phyloP scores from a whole-genome alignment of 805 yeast species.

The Metschnikowia shivogae region DNA sequence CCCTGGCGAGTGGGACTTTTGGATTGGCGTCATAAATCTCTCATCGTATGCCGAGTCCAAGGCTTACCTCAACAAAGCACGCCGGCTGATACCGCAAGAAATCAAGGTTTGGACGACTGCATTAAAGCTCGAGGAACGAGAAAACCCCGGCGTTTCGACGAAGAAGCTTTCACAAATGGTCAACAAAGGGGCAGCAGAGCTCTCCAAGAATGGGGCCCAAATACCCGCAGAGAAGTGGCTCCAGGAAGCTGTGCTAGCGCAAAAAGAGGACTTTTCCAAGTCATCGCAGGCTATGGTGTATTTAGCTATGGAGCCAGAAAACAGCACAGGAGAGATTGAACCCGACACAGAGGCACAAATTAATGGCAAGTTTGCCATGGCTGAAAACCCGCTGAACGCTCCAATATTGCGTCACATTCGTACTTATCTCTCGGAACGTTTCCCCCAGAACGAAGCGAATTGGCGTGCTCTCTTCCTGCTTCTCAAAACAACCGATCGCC shows the following conservation, averaged over 20 bases:
- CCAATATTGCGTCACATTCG: slow-evolving; percentile 41
- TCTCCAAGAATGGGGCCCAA: slow-evolving; percentile 22
- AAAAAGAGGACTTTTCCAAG: slow-evolving; percentile 38
- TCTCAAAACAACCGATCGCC: slow-evolving; percentile 20
- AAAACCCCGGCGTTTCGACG: slow-evolving; percentile 40
- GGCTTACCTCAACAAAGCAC: slow-evolving; percentile 53
- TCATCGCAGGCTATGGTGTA: slow-evolving; percentile 54
- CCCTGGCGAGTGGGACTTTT: slow-evolving; percentile 60
- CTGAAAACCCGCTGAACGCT: slow-evolving; percentile 27
- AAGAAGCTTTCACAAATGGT: slow-evolving; percentile 46
- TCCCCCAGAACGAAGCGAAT: slow-evolving; percentile 42
- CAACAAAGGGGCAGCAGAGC: slow-evolving; percentile 44
- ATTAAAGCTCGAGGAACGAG: slow-evolving; percentile 58
- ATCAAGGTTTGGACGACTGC: slow-evolving; percentile 63
- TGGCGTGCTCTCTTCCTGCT: slow-evolving; percentile 49
- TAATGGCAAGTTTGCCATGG: slow-evolving; percentile 30
- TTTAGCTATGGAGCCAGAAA: slow-evolving; percentile 26
- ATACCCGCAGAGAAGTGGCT: slow-evolving; percentile 48
- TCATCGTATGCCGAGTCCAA: slow-evolving; percentile 49
- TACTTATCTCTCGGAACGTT: slow-evolving; percentile 40
- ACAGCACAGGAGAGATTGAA: no score
- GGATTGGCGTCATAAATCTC: slow-evolving; percentile 55
- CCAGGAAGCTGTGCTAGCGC: slow-evolving; percentile 50
- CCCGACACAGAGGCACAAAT: not conserved
- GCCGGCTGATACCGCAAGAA: slow-evolving; percentile 37